These are phyloP conservation scores for Bolboschoenus planiculmis DNA, from an alignment of 176 grass and related monocot genomes.

Conservation along the genomic window DNA sequence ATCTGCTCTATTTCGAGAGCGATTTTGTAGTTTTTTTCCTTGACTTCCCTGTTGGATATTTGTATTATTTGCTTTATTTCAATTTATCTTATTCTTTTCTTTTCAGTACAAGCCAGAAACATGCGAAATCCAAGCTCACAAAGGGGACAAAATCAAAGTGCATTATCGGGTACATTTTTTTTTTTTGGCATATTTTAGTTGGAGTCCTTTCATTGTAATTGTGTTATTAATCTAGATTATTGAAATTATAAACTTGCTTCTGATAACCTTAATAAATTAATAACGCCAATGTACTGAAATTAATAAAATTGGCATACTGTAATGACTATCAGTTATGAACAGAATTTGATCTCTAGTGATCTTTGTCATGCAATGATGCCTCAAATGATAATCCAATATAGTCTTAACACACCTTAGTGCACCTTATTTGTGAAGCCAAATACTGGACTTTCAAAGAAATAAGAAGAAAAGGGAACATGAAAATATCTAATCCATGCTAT, in stretches of 20 bases:
- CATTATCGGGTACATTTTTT: conserved; percentile 70
- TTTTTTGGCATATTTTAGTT: not conserved
- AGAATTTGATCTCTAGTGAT: not conserved
- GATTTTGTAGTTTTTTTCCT: not conserved
- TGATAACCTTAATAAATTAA: not conserved
- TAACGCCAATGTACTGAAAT: not conserved
- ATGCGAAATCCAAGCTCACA: conserved; percentile 72
- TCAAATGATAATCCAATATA: not conserved
- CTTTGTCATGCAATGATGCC: not conserved
- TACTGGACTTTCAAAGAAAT: not conserved
- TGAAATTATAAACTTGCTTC: not conserved
- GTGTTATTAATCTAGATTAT: not conserved
- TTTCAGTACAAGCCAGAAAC: conserved; percentile 77
- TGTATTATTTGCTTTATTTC: not conserved
- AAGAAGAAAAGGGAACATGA: not conserved
- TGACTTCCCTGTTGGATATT: not conserved
- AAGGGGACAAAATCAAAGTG: conserved; percentile 80
- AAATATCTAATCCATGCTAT: not conserved
- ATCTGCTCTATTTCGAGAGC: not conserved
- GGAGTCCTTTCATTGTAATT: not conserved
- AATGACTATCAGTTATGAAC: not conserved
- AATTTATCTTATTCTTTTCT: not conserved
- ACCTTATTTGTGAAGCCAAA: not conserved
- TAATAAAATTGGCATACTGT: not conserved
- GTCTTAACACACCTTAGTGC: not conserved